Evolutionary conservation across 768 basidiomycete genomes (phyloP).

Genomic region (Tricholoma sp.): DNA sequence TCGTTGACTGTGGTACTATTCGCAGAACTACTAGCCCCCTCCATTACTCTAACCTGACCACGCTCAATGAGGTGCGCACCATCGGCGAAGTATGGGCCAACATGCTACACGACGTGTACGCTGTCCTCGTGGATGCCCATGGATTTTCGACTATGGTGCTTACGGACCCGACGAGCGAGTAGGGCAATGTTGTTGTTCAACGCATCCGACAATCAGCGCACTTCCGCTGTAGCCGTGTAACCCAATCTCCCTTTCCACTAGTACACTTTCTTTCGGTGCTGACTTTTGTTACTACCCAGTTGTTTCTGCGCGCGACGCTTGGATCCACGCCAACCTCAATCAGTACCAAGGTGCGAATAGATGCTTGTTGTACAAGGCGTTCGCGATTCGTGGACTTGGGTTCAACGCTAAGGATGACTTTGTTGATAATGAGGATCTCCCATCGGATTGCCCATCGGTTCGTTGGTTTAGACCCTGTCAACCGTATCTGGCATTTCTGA

Average conservation of each 20-base stretch:
- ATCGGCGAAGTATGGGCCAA: conserved; percentile 59
- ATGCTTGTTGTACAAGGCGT: conserved; percentile 41
- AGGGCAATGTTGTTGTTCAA: conserved; percentile 47
- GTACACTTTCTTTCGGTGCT: background rate
- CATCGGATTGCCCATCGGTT: conserved; percentile 20
- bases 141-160: conserved; percentile 33
- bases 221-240: conserved; percentile 44
- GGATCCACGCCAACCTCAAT: conserved; percentile 48
- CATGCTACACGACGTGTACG: conserved; percentile 38
- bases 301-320: conserved; percentile 41
- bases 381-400: conserved; percentile 47
- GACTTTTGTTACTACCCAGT: conserved; percentile 21
- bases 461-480: background rate
- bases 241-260: conserved; percentile 19
- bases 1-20: background rate
- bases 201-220: conserved; percentile 46
- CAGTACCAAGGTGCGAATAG: conserved; percentile 39
- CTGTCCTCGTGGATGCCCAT: conserved; percentile 30
- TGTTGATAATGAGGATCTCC: conserved; percentile 25
- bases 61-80: conserved; percentile 39
- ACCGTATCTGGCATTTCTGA: no score
- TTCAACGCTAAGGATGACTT: conserved; percentile 23
- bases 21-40: conserved; percentile 37
- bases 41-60: conserved; percentile 34
- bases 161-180: conserved; percentile 33